Evolutionary conservation across 2,329 filamentous ascomycete genomes (phyloP), one percentile per base, ranked within the genome.

Genomic region (Didymosphaeria variabile): DNA sequence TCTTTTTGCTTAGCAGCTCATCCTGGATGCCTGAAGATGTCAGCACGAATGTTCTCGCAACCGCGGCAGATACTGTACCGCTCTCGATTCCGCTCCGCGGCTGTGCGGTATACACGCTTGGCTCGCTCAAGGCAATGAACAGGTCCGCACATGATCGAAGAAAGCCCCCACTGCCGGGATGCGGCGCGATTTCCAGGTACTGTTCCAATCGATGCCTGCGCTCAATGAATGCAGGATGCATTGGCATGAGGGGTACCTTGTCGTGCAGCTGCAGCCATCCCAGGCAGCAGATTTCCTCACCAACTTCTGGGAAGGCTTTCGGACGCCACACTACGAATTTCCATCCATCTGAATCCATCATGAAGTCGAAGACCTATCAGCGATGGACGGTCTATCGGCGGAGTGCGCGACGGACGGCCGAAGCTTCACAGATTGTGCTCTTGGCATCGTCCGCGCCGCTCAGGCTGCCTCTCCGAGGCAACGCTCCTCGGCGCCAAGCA

Each of bases 401-500:
- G 38, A 32, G 26, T 23, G 38, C 51, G 12, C 21, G n/a, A 13
- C 17, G 9, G 23, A 51, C 19, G 21, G 29, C 26, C 42, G 42
- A 32, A 45, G 42, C 40, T 55, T 17, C 45, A 50, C 45, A 6
- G 40, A 12, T n/a, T 19, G 40, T 32, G n/a, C 29, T 40, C 36
- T 52, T 52, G 36, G 47, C 55, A 47, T 29, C 36, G 23, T n/a
- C 32, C 8, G 47, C 26, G 47, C 56, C 52, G 52, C 42, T 19
- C 19, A 45, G n/a, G 42, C 36, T 56, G 53, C 32, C 32, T 46
- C 58, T 42, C 52, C 54, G 58, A 60, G 52, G 58, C 50, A 38
- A 46, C 17, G 45, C 52, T 36, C 31, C 51, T 19, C 51, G 34
- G 7, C 29, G 60, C 56, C 60, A 62, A 58, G 60, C 26, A 50